Percentiles rank a stretch among this genome's conserved stretches.
These are phyloP conservation scores for Schizothecium vesticola DNA, from an alignment of 495 filamentous ascomycete species.

Conservation along the genomic window DNA sequence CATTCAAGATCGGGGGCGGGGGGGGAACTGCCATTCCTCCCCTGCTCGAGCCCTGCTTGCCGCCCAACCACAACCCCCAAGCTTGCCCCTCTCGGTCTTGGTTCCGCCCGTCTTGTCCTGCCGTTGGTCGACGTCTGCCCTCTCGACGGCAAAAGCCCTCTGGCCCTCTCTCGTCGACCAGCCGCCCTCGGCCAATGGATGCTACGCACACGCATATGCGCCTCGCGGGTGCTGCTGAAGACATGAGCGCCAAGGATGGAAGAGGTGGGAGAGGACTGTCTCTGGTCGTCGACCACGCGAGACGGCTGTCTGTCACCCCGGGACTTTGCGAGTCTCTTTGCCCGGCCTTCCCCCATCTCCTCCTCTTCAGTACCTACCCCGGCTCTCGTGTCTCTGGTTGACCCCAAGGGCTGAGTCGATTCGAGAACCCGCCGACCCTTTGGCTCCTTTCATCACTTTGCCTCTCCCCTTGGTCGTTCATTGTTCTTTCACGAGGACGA, in stretches of 20 bases:
- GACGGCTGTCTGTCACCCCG: background rate
- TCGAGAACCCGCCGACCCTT: background rate
- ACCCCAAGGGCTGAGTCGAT: background rate
- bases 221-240: slow-evolving; percentile 20
- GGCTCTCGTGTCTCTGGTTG: background rate
- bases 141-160: slow-evolving; percentile 23
- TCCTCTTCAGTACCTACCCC: background rate
- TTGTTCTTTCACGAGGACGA: background rate
- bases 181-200: slow-evolving; percentile 27
- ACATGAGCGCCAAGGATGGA: slow-evolving; percentile 24
- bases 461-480: background rate
- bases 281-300: background rate
- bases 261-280: background rate
- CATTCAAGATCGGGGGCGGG: slow-evolving; percentile 8
- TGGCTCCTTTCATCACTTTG: background rate
- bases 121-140: slow-evolving; percentile 13
- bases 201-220: slow-evolving; percentile 25
- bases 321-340: background rate
- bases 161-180: slow-evolving; percentile 8
- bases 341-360: background rate
- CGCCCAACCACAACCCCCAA: slow-evolving; percentile 25
- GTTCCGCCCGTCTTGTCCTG: slow-evolving; percentile 9
- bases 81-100: slow-evolving; percentile 11
- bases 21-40: background rate
- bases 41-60: slow-evolving; percentile 18